Percentiles rank a stretch among this genome's conserved stretches.
Conservation (phyloP, 345 rosid species). For the Populus deltoides region DNA sequence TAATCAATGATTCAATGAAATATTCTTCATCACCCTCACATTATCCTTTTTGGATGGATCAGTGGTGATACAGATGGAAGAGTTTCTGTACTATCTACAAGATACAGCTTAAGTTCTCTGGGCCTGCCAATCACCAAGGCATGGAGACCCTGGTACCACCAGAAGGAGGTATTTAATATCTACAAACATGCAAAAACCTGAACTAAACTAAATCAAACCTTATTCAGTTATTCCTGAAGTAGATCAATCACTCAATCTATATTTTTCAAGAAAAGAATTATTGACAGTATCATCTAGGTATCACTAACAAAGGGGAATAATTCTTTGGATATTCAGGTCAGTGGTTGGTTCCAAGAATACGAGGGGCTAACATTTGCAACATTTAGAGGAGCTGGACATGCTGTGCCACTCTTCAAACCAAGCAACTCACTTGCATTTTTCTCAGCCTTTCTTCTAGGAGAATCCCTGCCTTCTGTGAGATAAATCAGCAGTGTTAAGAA, state of each 20-base stretch:
- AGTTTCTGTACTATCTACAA: slow-evolving; percentile 84
- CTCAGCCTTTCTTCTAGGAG: slow-evolving; percentile 61
- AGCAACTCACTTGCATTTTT: slow-evolving; percentile 65
- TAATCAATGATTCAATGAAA: neutral
- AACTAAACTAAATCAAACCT: neutral
- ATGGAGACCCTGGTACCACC: slow-evolving; percentile 90
- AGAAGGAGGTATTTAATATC: slow-evolving; percentile 51
- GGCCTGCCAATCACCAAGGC: slow-evolving; percentile 56
- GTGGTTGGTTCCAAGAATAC: slow-evolving; percentile 94
- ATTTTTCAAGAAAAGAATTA: neutral
- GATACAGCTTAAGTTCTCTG: slow-evolving; percentile 63
- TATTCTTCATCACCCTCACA: neutral
- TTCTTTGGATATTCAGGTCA: slow-evolving; percentile 43
- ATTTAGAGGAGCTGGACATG: slow-evolving; percentile 98
- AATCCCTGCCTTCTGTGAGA: slow-evolving; percentile 30
- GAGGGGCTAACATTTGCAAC: slow-evolving; percentile 83
- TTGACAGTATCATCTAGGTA: neutral
- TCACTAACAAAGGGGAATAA: neutral
- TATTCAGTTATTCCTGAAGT: neutral
- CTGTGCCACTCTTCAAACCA: slow-evolving; percentile 83
- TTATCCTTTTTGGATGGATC: slow-evolving; percentile 13
- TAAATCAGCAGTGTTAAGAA: neutral
- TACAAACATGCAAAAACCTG: neutral
- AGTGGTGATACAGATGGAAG: slow-evolving; percentile 99
- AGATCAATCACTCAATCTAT: neutral